Conservation (phyloP, 805 yeast genomes). For the Wickerhamomyces tratensis region DNA sequence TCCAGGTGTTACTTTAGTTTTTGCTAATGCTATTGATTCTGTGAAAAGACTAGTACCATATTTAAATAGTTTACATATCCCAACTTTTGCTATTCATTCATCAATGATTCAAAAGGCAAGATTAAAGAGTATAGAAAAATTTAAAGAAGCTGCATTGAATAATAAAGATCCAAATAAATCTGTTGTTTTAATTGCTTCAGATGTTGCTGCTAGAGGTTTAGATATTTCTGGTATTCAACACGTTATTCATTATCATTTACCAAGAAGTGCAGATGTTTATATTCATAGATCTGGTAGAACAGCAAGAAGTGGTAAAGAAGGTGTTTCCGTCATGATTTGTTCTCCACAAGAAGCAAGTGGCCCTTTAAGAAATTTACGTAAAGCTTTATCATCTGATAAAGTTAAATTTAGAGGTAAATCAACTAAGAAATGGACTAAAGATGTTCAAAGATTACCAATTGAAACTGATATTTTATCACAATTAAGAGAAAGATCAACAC, state of each 20-base stretch:
- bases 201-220: conserved; percentile 96
- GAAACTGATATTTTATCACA: conserved; percentile 68
- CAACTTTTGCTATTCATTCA: conserved; percentile 76
- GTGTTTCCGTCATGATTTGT: conserved; percentile 90
- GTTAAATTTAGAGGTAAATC: conserved; percentile 20
- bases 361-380: conserved; percentile 68
- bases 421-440: conserved; percentile 37
- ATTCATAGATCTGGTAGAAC: conserved; percentile 97
- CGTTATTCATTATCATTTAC: conserved; percentile 92
- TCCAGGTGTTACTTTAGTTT: conserved; percentile 84
- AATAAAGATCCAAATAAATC: conserved; percentile 33
- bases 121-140: conserved; percentile 74
- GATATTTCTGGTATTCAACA: conserved; percentile 89
- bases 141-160: conserved; percentile 39
- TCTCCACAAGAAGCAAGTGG: conserved; percentile 93
- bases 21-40: conserved; percentile 92
- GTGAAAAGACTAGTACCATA: conserved; percentile 80
- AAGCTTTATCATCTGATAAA: conserved; percentile 32
- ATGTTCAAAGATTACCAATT: conserved; percentile 62
- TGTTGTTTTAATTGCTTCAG: conserved; percentile 81
- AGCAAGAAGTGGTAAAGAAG: conserved; percentile 90
- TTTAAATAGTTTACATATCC: conserved; percentile 57
- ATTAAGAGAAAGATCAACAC: conserved; percentile 52
- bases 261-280: conserved; percentile 89
- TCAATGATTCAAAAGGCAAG: conserved; percentile 94